Conservation (phyloP, 257 asterid species). For the Henckelia pumila region DNA sequence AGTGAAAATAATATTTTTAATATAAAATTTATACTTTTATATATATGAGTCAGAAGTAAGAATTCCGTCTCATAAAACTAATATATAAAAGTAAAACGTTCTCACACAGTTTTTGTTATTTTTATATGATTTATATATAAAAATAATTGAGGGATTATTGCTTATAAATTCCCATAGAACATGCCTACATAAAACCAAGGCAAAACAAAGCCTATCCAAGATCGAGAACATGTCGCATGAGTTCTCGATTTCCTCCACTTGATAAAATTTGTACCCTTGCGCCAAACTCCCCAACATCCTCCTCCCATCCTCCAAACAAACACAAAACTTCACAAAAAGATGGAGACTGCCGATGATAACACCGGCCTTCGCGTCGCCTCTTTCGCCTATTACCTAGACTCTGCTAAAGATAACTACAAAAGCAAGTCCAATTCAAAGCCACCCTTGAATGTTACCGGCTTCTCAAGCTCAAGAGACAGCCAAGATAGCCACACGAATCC, state of each 20-base stretch:
- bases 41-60: no score
- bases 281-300: background rate
- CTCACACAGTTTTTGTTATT: no score
- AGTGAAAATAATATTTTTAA: no score
- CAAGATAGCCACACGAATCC: conserved; percentile 28
- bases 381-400: background rate
- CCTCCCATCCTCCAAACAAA: background rate
- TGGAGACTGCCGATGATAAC: background rate
- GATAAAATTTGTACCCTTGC: background rate
- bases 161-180: background rate
- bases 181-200: background rate
- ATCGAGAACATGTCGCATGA: background rate
- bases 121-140: no score
- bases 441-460: background rate
- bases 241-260: background rate
- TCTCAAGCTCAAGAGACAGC: background rate
- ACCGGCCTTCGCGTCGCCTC: background rate
- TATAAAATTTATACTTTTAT: no score
- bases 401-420: background rate
- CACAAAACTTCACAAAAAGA: background rate
- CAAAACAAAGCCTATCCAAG: background rate
- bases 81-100: no score
- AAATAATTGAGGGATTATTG: background rate
- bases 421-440: background rate
- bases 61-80: no score